Percentiles rank a stretch among this genome's conserved stretches.
These are phyloP conservation scores for Gymnopilus dilepis DNA, from an alignment of 768 basidiomycete genomes.

Conservation along the genomic window DNA sequence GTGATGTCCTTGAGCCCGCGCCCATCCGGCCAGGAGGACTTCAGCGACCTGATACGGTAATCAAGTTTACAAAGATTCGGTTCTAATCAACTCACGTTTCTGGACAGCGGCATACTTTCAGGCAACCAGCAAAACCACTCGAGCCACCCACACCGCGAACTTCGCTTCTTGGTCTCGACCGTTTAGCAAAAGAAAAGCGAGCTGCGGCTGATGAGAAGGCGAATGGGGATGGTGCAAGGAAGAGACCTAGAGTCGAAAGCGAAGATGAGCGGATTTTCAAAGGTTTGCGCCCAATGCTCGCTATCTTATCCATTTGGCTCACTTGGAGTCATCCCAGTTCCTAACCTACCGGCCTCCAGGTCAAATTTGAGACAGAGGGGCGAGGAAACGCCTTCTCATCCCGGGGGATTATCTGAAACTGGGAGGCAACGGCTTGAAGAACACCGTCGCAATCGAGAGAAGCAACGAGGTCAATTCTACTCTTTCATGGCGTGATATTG, in stretches of 20 bases:
- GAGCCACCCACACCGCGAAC: conserved; percentile 79
- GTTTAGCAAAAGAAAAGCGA: conserved; percentile 87
- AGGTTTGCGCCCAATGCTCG: conserved; percentile 51
- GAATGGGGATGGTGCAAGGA: conserved; percentile 56
- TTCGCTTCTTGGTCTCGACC: conserved; percentile 87
- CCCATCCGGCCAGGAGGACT: conserved; percentile 80
- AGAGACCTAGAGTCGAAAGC: conserved; percentile 68
- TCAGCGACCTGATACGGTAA: conserved; percentile 66
- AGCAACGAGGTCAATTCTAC: conserved; percentile 58
- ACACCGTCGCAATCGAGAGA: conserved; percentile 70
- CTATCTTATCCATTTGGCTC: background rate
- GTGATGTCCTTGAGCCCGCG: conserved; percentile 85
- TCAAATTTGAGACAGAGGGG: conserved; percentile 74
- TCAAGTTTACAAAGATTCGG: conserved; percentile 22
- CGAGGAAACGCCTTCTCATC: conserved; percentile 93
- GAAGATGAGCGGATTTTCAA: conserved; percentile 83
- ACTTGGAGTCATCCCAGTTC: conserved; percentile 60
- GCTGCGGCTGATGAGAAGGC: conserved; percentile 52
- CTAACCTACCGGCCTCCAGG: conserved; percentile 66
- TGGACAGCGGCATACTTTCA: conserved; percentile 80
- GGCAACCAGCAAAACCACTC: conserved; percentile 70
- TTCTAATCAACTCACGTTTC: background rate
- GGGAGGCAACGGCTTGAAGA: conserved; percentile 80
- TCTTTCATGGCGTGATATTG: background rate
- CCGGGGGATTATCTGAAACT: conserved; percentile 83